Base-by-base conservation (phyloP, 768 basidiomycete genomes). In the Phaeotremella fagi region DNA sequence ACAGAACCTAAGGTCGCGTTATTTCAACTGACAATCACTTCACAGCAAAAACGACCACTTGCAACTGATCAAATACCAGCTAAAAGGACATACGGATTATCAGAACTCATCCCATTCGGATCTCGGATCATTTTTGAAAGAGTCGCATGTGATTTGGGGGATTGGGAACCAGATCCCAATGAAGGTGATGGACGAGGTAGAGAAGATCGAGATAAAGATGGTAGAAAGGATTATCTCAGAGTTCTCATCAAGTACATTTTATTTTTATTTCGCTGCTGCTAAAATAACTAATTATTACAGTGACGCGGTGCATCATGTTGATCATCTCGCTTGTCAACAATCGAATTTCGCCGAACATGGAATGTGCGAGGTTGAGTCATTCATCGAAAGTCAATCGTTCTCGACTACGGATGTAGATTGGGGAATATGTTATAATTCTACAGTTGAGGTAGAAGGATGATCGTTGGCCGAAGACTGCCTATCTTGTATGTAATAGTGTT, bases 381-480 rank as follows among this genome's bases (percentile, higher is more conserved):
- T 90, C 63, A 81, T 90, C 38, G 75, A 78, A 50, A 86, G 84
- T 67, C 88, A 90, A 73, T 59, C 55, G 9, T 92, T 86, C 65
- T 81, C 88, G 1, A 77, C 80, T 59, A 78, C 78, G 31, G 79
- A 84, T 52, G 89, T 87, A 0, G 77, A 81, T 2, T 87, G 87
- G 1, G 85, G 87, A 2, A 42, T 64, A 2, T 69, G 70, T 42
- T 54, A 12, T 7, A 22, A 41, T 18, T 9, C 38, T 22, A 41
- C 12, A 12, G 38, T 20, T 41, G 38, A 20, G 38, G 12, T 41
- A 12, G 9, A n/a, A 35, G n/a, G 33, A 35, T 35, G n/a, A 35
- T 35, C 11, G 11, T 9, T 35, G 33, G 11, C n/a, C n/a, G 33
- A n/a, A 35, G 33, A 35, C n/a, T 35, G 11, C 33, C 11, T 9